Base-by-base conservation (phyloP, 352 stramenopile species). In the Globisporangium barbulae region DNA sequence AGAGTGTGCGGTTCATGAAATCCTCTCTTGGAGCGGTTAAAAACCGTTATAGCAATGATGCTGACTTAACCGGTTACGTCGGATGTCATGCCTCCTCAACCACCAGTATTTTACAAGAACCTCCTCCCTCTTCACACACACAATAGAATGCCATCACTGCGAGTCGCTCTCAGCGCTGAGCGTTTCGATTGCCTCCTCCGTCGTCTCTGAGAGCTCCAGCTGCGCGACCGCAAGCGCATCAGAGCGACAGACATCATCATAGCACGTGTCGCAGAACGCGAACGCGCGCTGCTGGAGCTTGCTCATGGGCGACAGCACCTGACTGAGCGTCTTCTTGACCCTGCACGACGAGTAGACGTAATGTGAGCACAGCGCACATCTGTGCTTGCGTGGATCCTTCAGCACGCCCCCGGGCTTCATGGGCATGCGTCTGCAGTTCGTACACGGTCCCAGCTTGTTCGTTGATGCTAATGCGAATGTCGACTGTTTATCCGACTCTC, bases 281-380 rank as follows among this genome's bases (percentile, higher is more conserved):
- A 50, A 28, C 44, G 28, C 44, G n/a, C 41, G 31, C 30, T n/a
- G 28, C 28, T n/a, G 17, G 1, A 62, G 57, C 5, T 33, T 41
- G n/a, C 12, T 17, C 3, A 13, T 50, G 6, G 42, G 22, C 17
- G 42, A 42, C 25, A 2, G 25, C 2, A 64, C 22, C 45, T 50
- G 49, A 25, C 59, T 58, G 25, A 64, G 19, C 45, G 17, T n/a
- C 59, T 59, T 58, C 22, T 25, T 48, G 12, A 59, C 30, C 15
- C 52, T 37, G n/a, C 59, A 65, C 6, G 21, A 7, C 22, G 48
- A 37, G 28, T 49, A 65, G 1, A 61, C 28, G 42, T 54, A 54
- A 19, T 54, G 17, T 13, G 28, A 0, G 42, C 41, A 56, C 1
- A 56, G 30, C 30, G 50, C 30, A 30, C 50, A 56, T 17, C 17